Base-by-base conservation (phyloP, 2,329 filamentous ascomycete genomes). In the Fusarium avenaceum region DNA sequence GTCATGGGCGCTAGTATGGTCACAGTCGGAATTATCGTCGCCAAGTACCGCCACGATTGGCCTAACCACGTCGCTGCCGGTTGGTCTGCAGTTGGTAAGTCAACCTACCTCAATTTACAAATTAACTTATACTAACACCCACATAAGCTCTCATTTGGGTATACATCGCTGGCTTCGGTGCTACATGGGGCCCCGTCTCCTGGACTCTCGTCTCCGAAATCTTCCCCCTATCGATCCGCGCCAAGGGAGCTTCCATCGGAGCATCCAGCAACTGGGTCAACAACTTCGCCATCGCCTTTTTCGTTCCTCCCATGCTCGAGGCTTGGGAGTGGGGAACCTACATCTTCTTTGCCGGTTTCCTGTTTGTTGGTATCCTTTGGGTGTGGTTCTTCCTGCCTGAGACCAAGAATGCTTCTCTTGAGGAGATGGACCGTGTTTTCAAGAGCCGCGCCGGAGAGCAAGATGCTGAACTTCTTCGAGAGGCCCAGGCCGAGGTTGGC, bases 351-450 rank as follows among this genome's bases (percentile, higher is more conserved):
- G 83, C 83, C 7, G 79, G 79, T 0, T 80, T 85, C 45, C 84
- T 85, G 32, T 76, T 83, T 7, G 72, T 76, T 4, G 81, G 84
- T 2, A 79, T 82, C 28, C 71, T 83, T 7, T 88, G 84, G 74
- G 80, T 85, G 9, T 85, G 78, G 65, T 83, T 85, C 71, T 80
- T 79, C 48, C 76, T 87, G 4, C 86, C 86, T 1, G 85, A 88
- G 72, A 88, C 86, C 4, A 86, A 86, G 72, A 83, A 83, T 45
- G 79, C 83, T 35, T 85, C 83, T 4, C 78, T 88, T 8, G 86
- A 88, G 70, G 82, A 83, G 38, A 84, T 87, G 79, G 85, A 87
- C 65, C 79, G 79, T 2, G 78, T 87, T 7, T 88, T 88, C 57
- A 74, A 75, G 39, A 80, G 79, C 59, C 75, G 76, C 8, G 77